Evolutionary conservation across 768 basidiomycete genomes (phyloP), one percentile per base, ranked within the genome.

Genomic region (Boletellus emodensis): DNA sequence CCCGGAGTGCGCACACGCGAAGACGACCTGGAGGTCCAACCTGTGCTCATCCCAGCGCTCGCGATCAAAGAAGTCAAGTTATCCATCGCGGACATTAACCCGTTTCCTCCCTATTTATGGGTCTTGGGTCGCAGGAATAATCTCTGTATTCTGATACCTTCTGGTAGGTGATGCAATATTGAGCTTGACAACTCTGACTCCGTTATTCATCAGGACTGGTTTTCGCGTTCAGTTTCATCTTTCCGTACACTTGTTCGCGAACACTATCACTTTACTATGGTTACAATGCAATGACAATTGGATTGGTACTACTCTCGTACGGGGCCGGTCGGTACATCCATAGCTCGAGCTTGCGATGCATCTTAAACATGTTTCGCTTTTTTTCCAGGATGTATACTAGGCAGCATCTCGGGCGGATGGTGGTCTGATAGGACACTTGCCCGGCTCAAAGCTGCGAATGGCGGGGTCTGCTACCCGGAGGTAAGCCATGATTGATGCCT

Each of bases 211-310:
- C 55, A 85, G 90, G 85, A 4, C 64, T 90, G 22, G 65, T 85
- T 12, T 94, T 85, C 58, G 86, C 83, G 0, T 83, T 84, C 44
- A 78, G 73, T 40, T 92, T 84, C 64, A 75, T 81, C 24, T 75
- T 94, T 35, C 62, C 80, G 3, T 94, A 91, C 58, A 90, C 89
- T 0, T 82, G 83, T 15, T 78, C 90, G 11, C 77, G 88, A 53
- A 90, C 87, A 0, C 74, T 95, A 2, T 76, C 75, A 0, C 68
- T 74, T 9, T 64, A 75, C 12, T 95, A 94, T 58, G 59, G 75
- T 30, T 94, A 85, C 64, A 72, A 81, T 48, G 75, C 92, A 1
- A 70, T 96, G 26, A 74, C 79, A 41, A 85, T 86, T 39, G 94
- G 94, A 8, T 67, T 94, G 17, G 82, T 92, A 6, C 74, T 92